Base-by-base conservation (phyloP, 495 filamentous ascomycete genomes). In the Penicillium robsamsonii region DNA sequence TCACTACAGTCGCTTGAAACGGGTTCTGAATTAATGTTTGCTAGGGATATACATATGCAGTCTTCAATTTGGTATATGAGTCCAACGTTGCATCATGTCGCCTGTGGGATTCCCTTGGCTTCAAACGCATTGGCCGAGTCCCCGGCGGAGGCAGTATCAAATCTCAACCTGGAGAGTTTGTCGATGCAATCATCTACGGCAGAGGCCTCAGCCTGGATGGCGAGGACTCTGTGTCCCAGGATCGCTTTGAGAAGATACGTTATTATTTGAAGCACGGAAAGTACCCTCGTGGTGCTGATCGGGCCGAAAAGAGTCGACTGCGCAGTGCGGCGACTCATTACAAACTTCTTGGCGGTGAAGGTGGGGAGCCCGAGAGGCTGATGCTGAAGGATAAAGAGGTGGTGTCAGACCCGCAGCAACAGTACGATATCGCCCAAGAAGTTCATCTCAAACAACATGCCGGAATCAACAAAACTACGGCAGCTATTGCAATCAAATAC, bases 361-460 rank as follows among this genome's bases (percentile, higher is more conserved):
- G 79, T 33, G 77, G 74, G 10, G 72, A 79, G 25, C 79, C 81
- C 42, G 93, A 95, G 64, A 86, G 87, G 60, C 73, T 98, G 55
- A 94, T 97, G 90, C 81, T 97, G 55, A 97, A 97, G 69, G 94
- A 94, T 65, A 98, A 97, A 71, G 93, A 98, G 70, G 94, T 98
- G 30, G 88, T 98, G 38, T 87, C 89, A 24, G 93, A 97, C 68
- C 91, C 91, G 8, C 84, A 92, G 68, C 83, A 85, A 60, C 94
- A 98, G 73, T 96, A 95, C 72, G 90, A 94, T 50, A 93, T 97
- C 66, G 90, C 92, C 6, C 77, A 85, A 35, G 74, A 78, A 35
- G 79, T 91, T 12, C 94, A 98, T 70, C 73, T 84, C 44, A 73
- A 83, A 47, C 78, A 84, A n/a, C 94, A 98, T 69, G 91, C 87